A percentile compares a stretch with the other conserved stretches of the same genome.
Conservation (phyloP, 2,329 filamentous ascomycete species). For the Penicillium digitatum region DNA sequence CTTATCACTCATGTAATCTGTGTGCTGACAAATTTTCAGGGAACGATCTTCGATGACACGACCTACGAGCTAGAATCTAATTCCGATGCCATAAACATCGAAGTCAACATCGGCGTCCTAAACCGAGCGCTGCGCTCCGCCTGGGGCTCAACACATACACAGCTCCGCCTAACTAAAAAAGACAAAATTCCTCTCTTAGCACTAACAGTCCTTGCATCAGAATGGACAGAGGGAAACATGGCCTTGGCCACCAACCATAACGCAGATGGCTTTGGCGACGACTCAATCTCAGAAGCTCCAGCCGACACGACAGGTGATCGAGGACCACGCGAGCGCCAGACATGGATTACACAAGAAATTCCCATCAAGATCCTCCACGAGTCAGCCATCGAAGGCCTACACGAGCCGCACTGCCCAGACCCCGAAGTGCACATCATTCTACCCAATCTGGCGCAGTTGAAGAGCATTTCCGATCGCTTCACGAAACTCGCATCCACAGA, state of each 20-base stretch:
- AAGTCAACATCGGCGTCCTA: constrained; percentile 82
- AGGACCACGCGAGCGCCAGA: constrained; percentile 70
- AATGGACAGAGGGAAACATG: constrained; percentile 45
- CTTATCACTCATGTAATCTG: no score
- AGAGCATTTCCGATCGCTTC: constrained; percentile 91
- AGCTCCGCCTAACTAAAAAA: constrained; percentile 87
- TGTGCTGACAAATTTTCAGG: constrained; percentile 36
- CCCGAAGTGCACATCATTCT: constrained; percentile 92
- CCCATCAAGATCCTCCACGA: constrained; percentile 87
- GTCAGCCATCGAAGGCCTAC: constrained; percentile 81
- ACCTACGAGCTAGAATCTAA: constrained; percentile 83
- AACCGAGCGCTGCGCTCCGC: constrained; percentile 91
- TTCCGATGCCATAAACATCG: constrained; percentile 92
- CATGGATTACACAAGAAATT: constrained; percentile 90
- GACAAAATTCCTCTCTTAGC: constrained; percentile 80
- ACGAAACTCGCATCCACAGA: constrained; percentile 67
- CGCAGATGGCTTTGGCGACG: constrained; percentile 28
- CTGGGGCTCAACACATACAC: constrained; percentile 72
- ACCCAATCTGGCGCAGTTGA: constrained; percentile 80
- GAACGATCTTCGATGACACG: constrained; percentile 75
- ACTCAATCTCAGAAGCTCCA: constrained; percentile 41
- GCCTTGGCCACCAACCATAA: constrained; percentile 51
- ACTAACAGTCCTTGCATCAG: constrained; percentile 74
- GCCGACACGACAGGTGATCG: constrained; percentile 40
- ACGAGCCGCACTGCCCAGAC: constrained; percentile 85